Percentiles rank a stretch among this genome's conserved stretches.
These are phyloP conservation scores for Tolypocladium capitatum DNA, from an alignment of 2,329 filamentous ascomycete genomes.

Conservation along the genomic window DNA sequence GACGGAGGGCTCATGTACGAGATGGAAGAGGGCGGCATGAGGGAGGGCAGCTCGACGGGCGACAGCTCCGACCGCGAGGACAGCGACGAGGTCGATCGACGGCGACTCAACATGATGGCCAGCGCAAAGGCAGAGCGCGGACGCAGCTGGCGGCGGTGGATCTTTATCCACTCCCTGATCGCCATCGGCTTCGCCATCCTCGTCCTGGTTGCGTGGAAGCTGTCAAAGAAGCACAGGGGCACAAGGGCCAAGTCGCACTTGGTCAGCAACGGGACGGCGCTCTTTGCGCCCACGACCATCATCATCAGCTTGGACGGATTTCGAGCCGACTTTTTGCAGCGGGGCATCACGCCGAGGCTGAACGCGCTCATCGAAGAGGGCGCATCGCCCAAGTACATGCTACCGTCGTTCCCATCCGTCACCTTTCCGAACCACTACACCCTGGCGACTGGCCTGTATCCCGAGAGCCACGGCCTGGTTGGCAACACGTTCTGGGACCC, in stretches of 20 bases:
- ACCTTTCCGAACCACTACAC: slow-evolving; percentile 98
- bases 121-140: slow-evolving; percentile 34
- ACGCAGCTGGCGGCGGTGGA: slow-evolving; percentile 39
- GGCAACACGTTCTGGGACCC: slow-evolving; percentile 95
- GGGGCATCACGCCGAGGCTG: slow-evolving; percentile 71
- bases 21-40: slow-evolving; percentile 71
- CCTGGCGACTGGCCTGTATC: slow-evolving; percentile 79
- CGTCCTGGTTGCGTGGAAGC: slow-evolving; percentile 43
- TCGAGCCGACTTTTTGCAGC: slow-evolving; percentile 79
- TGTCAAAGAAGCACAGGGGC: slow-evolving; percentile 33
- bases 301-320: slow-evolving; percentile 93
- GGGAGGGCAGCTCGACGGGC: slow-evolving; percentile 50
- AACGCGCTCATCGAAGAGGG: slow-evolving; percentile 68
- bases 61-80: slow-evolving; percentile 48
- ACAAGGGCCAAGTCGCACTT: slow-evolving; percentile 17
- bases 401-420: slow-evolving; percentile 86
- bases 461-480: slow-evolving; percentile 84
- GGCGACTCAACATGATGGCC: slow-evolving; percentile 33
- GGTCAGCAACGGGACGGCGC: slow-evolving; percentile 69
- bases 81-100: slow-evolving; percentile 44
- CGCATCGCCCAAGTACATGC: slow-evolving; percentile 84
- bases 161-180: slow-evolving; percentile 38
- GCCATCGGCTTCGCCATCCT: slow-evolving; percentile 42
- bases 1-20: slow-evolving; percentile 74
- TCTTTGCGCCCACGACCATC: slow-evolving; percentile 85